Evolutionary conservation across 768 basidiomycete species (phyloP), one percentile per base, ranked within the genome.

Genomic region (Lanmaoa pseudosensibilis): DNA sequence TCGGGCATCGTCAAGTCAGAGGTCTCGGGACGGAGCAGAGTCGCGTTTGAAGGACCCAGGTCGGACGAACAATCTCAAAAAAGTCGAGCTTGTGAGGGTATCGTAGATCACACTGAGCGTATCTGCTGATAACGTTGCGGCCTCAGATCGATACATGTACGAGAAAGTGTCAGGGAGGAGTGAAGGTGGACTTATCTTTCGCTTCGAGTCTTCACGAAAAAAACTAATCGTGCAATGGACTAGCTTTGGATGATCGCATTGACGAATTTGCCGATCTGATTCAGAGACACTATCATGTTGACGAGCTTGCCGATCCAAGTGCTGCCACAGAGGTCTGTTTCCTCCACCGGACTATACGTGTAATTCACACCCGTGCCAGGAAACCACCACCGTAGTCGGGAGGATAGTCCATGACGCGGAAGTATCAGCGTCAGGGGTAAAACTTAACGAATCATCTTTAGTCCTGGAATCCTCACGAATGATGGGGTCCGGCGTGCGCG

Each of bases 131-230:
- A 40, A 44, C 34, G 37, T 37, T 23, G 16, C 11, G 33, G 43
- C 12, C 37, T n/a, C 61, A 92, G 89, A 87, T 79, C 83, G 90
- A 30, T 98, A 98, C 70, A 95, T 96, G 94, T 94, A 90, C 66
- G 94, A 98, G 71, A 94, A 92, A 74, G 79, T 89, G 25, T 83
- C 84, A 2, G 90, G 91, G 66, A 78, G 94, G 45, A 88, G 92
- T 58, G 88, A 88, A 79, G 86, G 94, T 92, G 33, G 18, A 33
- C 10, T n/a, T 30, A 62, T 47, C 70, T 63, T 12, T 41, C 37
- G 49, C 27, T 27, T 33, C 23, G 3, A 15, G 12, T 30, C 30
- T 37, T 43, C 6, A 16, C 25, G 38, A 21, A 7, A 18, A n/a
- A 30, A 25, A 36, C 50, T 54, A 44, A 59, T 45, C 45, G 5